Evolutionary conservation across 192 early-diverging fungal genomes (phyloP).

Genomic region (Rhizophagus clarus): DNA sequence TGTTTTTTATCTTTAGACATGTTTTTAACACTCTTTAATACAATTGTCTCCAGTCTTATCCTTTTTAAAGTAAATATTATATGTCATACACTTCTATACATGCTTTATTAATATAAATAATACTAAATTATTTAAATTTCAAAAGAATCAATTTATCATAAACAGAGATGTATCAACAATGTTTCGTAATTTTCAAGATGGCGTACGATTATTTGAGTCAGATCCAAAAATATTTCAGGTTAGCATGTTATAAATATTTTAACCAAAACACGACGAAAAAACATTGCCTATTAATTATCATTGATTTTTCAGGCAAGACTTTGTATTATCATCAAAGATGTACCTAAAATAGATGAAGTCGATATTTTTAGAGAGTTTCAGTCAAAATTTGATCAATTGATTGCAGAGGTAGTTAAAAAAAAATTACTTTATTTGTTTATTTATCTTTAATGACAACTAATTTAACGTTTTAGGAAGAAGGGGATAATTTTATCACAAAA

Average conservation of each 20-base stretch:
- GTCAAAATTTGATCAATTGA: neutral
- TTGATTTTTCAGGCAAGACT: slow-evolving; percentile 3
- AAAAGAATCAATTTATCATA: slow-evolving; percentile 28
- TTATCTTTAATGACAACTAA: too few species aligned
- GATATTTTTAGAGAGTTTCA: slow-evolving; percentile 17
- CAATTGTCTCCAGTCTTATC: neutral
- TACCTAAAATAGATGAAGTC: neutral
- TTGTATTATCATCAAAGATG: slow-evolving; percentile 31
- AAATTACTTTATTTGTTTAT: neutral
- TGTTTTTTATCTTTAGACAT: too few species aligned
- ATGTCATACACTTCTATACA: neutral
- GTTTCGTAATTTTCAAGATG: slow-evolving; percentile 34
- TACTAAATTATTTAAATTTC: neutral
- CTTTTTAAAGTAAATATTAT: neutral
- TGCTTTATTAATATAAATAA: neutral
- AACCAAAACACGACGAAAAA: too few species aligned
- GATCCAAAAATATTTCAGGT: slow-evolving; percentile 31
- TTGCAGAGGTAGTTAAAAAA: neutral
- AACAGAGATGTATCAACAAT: slow-evolving; percentile 32
- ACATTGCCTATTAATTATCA: neutral
- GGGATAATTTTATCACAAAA: slow-evolving; percentile 25
- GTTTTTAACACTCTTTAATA: too few species aligned
- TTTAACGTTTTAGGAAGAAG: neutral
- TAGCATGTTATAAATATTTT: neutral
- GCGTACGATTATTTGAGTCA: neutral